Base-by-base conservation (phyloP, 768 basidiomycete species). In the Calocybe indica region DNA sequence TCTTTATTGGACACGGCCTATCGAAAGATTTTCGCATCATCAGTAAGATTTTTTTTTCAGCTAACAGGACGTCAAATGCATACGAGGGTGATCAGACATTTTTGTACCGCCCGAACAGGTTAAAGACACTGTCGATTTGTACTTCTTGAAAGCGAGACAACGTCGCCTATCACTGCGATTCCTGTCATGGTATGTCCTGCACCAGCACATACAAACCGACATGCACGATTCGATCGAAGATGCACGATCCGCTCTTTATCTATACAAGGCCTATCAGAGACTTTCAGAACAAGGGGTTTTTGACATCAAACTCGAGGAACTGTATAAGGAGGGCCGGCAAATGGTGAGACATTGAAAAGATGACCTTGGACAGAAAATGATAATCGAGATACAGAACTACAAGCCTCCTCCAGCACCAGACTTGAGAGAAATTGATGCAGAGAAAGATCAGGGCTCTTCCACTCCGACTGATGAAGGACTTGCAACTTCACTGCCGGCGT, bases 161-260 rank as follows among this genome's bases (percentile, higher is more conserved):
- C 83, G 95, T 12, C 85, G 93, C 48, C 73, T 98, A 34, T 95
- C 93, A 0, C 73, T 99, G 14, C 82, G 92, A 6, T 99, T 97
- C 68, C 75, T 98, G 22, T 82, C 93, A 0, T 99, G 93, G 92
- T 92, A 85, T 62, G 76, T 98, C n/a, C 73, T 98, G 7, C 78
- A 86, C 40, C 83, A 92, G 60, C 83, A 88, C 56, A 98, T 99
- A 48, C 95, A 98, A 64, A 88, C 80, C 2, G 92, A 92, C 14
- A 90, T 83, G 9, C 95, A 99, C 62, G 96, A 98, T 64, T 97
- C 94, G n/a, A 95, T 99, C 55, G 96, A 99, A 63, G 95, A 98
- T 58, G 92, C 93, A 0, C 77, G 81, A 6, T 90, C 88, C 5
- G 93, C 95, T 1, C 69, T 96, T 30, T 75, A 83, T 54, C 70